These are phyloP conservation scores for Cryptococcus sp. DNA, from an alignment of 1,284 basidiomycete genomes.

Conservation along the genomic window DNA sequence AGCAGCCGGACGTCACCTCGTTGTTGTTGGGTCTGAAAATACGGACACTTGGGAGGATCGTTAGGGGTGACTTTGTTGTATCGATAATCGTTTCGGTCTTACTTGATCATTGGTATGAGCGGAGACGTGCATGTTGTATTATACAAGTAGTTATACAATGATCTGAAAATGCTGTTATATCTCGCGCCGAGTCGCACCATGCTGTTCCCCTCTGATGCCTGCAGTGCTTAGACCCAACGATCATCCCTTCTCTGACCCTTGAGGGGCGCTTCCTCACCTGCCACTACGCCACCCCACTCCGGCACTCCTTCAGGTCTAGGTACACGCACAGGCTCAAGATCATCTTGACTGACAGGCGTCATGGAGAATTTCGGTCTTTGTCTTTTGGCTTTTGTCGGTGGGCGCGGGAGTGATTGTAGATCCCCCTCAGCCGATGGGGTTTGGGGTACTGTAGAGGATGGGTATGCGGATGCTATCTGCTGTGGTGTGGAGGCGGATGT, in stretches of 20 bases:
- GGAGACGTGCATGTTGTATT: too few relatives aligned
- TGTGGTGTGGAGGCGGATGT: slow-evolving; percentile 12
- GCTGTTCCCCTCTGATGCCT: too few relatives aligned
- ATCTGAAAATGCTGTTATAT: too few relatives aligned
- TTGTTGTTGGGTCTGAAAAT: too few relatives aligned
- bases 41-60: too few relatives aligned
- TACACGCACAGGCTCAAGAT: slow-evolving; percentile 88
- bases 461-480: background rate
- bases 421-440: background rate
- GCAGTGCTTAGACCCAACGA: slow-evolving; percentile 49
- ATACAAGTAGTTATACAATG: too few relatives aligned
- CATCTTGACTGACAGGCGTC: slow-evolving; percentile 54
- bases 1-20: background rate
- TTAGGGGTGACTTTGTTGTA: too few relatives aligned
- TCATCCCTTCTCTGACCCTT: slow-evolving; percentile 46
- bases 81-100: too few relatives aligned
- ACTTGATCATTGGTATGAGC: too few relatives aligned
- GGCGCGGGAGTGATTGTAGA: background rate
- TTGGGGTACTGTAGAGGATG: background rate
- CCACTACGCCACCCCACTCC: slow-evolving; percentile 82
- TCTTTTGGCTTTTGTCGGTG: slow-evolving; percentile 12
- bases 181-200: too few relatives aligned
- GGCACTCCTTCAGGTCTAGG: slow-evolving; percentile 76
- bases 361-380: slow-evolving; percentile 35
- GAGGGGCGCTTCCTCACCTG: slow-evolving; percentile 42